phyloP scores from a whole-genome alignment of 768 basidiomycete genomes.

The Leccinum sublutescens region DNA sequence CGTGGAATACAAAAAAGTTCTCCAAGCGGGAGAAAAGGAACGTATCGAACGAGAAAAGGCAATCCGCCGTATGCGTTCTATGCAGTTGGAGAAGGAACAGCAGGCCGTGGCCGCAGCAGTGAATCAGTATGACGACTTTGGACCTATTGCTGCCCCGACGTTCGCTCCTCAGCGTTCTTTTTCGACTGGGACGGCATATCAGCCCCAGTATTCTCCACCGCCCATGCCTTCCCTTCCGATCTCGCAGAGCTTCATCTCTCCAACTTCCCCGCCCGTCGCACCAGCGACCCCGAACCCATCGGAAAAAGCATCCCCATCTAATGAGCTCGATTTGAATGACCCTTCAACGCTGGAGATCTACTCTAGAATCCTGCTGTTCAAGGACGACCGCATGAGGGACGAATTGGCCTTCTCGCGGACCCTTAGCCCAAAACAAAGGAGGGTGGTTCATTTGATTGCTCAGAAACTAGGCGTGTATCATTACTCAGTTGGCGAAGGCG shows the following conservation, averaged over 20 bases:
- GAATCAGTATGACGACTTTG: constrained; percentile 68
- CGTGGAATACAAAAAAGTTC: constrained; percentile 98
- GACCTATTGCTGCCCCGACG: constrained; percentile 49
- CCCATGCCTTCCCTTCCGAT: constrained; percentile 39
- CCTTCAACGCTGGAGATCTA: constrained; percentile 96
- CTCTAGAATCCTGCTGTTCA: constrained; percentile 93
- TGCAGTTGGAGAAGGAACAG: constrained; percentile 90
- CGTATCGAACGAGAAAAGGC: constrained; percentile 99
- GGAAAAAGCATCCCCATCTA: constrained; percentile 57
- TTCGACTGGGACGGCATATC: constrained; percentile 59
- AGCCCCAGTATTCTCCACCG: constrained; percentile 70
- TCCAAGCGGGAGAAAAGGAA: constrained; percentile 99
- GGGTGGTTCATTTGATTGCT: constrained; percentile 94
- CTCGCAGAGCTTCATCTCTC: constrained; percentile 41
- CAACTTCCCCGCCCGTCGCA: constrained; percentile 51
- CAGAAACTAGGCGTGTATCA: constrained; percentile 96
- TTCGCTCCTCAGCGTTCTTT: constrained; percentile 76
- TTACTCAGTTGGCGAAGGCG: constrained; percentile 89
- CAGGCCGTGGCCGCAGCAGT: constrained; percentile 21
- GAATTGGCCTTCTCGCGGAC: constrained; percentile 95
- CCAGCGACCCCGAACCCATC: constrained; percentile 62
- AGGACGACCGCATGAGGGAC: constrained; percentile 95
- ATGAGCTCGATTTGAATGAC: constrained; percentile 93
- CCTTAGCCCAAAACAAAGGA: constrained; percentile 78
- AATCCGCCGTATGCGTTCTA: constrained; percentile 94